Evolutionary conservation across 495 filamentous ascomycete genomes (phyloP), one percentile per base, ranked within the genome.

Genomic region (Penicillium desertorum): DNA sequence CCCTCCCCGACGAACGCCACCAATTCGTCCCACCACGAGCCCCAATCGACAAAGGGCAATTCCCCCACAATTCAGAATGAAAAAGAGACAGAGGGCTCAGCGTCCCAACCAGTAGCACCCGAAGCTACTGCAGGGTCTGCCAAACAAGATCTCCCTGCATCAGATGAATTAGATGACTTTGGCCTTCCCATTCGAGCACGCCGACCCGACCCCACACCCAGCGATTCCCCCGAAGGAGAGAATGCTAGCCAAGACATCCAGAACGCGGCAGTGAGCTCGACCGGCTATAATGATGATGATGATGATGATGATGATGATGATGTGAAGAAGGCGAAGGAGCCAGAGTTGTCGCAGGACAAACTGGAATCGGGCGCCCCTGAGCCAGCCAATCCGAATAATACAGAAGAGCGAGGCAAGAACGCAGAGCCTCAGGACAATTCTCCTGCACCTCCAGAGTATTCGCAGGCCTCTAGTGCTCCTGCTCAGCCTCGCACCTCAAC

Each of bases 161-260:
- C 54, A 20, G 56, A 62, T 16, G 70, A 69, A 17, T 25, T 76
- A n/a, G 76, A 79, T 49, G 76, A 79, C 45, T 79, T 79, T 59
- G 76, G 76, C 2, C 65, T 79, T 19, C 76, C 75, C 8, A 72
- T 79, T 63, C 75, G 71, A 64, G 30, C 53, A 22, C 71, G 67
- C 19, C 62, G 42, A 41, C 57, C 66, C 20, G 34, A 50, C 17
- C 64, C 53, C 23, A 45, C 61, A 5, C 32, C 56, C 8, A 63
- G 50, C 27, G 62, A 64, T 29, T 45, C 59, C 6, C 45, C 68
- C 10, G 67, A 62, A 17, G 51, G 56, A 25, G 36, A 59, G n/a
- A 61, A 66, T 36, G 39, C 54, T 25, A 62, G 57, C 44, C 62
- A 72, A 45, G 62, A 73, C 52, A 47, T 61, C 20, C 34, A 59